Base-by-base conservation (phyloP, 139 green algal genomes). In the Chlorella sp. region DNA sequence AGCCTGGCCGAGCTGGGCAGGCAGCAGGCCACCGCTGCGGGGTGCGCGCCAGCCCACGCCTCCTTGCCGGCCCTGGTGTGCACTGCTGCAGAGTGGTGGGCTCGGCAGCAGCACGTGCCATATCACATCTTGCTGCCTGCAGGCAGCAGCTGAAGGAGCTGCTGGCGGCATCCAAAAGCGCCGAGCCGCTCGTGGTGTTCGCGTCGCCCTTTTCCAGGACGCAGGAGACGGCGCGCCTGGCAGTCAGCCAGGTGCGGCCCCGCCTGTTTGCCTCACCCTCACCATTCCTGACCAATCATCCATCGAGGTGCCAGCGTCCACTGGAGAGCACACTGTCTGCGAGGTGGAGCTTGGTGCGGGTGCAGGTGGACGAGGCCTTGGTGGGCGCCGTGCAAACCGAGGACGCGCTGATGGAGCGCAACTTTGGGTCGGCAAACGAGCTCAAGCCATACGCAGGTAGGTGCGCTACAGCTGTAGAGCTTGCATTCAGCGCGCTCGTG, bases 141-240 rank as follows among this genome's bases (percentile, higher is more conserved):
- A 74, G 69, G 50, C 23, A 42, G 49, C 49, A 62, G 31, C 49
- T 70, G 30, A 1, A 1, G 2, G 30, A 65, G 62, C 61, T 55
- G 3, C 29, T 70, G 26, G 23, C 35, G 26, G 61, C n/a, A n/a
- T n/a, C n/a, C n/a, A n/a, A n/a, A n/a, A n/a, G n/a, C 49, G 32
- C 61, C 35, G 61, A 10, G 30, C 60, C 35, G n/a, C 71, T 72
- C 4, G 49, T 42, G 3, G 59, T 79, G 27, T 60, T 69, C 4
- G 55, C 24, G 3, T 80, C 75, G 2, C 75, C 75, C 1, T 80
- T 80, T n/a, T 49, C 35, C 29, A 60, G 75, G 20, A 80, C 75
- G 5, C 27, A 73, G 36, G 62, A 72, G 62, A 80, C 75, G 24
- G 75, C 75, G 3, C 60, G 2, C 3, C 69, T 80, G 49, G 71